A percentile compares a stretch with the other conserved stretches of the same genome.
Evolutionary conservation across 768 basidiomycete species (phyloP).

Genomic region (Cystobasidium onofrii): DNA sequence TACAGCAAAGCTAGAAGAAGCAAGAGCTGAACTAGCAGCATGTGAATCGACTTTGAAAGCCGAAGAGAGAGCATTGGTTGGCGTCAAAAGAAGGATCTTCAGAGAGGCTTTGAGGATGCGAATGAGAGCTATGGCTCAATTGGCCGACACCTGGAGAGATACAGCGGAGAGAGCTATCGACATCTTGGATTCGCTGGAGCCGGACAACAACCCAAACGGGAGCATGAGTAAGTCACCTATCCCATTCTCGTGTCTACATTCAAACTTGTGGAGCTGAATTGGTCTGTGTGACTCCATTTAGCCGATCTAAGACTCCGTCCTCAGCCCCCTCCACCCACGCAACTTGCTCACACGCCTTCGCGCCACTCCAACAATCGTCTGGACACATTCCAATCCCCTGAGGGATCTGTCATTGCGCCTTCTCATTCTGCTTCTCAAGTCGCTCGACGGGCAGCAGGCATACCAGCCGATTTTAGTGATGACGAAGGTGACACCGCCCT

Average conservation of each 20-base stretch:
- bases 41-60: conserved; percentile 41
- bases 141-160: conserved; percentile 35
- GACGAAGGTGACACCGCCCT: conserved; percentile 11
- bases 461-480: conserved; percentile 19
- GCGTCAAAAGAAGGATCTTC: conserved; percentile 40
- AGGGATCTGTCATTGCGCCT: conserved; percentile 27
- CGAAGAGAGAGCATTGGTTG: conserved; percentile 37
- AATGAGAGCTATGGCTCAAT: conserved; percentile 40
- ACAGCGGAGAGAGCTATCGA: conserved; percentile 25
- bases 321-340: conserved; percentile 25
- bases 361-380: background rate
- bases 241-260: background rate
- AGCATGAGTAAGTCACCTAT: conserved; percentile 22
- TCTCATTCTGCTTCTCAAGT: conserved; percentile 30
- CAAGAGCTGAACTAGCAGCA: conserved; percentile 39
- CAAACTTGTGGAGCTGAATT: background rate
- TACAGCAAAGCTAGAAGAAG: conserved; percentile 39
- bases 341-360: conserved; percentile 5
- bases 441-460: conserved; percentile 24
- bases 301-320: conserved; percentile 16
- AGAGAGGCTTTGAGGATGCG: conserved; percentile 38
- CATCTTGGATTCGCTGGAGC: conserved; percentile 21
- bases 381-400: conserved; percentile 18
- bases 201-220: conserved; percentile 7
- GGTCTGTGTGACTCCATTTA: background rate